These are phyloP conservation scores for Populus hybrid DNA, from an alignment of 441 rosid genomes.

Conservation along the genomic window DNA sequence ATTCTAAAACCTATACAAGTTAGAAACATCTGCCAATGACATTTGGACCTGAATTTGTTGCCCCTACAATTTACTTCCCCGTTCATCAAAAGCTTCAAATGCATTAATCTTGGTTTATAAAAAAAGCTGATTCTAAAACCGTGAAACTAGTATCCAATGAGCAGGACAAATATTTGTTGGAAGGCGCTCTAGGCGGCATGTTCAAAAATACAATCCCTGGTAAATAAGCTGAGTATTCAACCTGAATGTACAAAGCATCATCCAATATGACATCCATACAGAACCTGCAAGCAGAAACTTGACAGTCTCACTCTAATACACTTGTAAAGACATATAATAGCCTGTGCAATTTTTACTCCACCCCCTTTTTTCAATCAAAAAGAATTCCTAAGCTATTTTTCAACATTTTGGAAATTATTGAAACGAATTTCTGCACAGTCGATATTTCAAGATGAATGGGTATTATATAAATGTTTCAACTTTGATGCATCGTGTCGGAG, in stretches of 20 bases:
- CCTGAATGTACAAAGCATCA: slow-evolving; percentile 61
- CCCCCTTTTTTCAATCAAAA: background rate
- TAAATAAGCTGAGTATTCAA: slow-evolving; percentile 73
- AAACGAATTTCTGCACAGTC: background rate
- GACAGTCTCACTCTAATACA: slow-evolving; percentile 53
- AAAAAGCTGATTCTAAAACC: background rate
- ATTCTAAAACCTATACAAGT: background rate
- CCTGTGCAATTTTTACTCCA: background rate
- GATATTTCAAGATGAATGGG: background rate
- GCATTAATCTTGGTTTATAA: background rate
- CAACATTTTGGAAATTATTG: background rate
- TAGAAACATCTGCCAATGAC: no score
- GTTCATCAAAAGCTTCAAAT: background rate
- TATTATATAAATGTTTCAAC: background rate
- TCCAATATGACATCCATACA: slow-evolving; percentile 58
- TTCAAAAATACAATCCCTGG: slow-evolving; percentile 66
- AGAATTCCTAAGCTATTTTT: background rate
- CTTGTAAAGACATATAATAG: background rate
- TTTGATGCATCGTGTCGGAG: background rate
- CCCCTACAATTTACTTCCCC: background rate
- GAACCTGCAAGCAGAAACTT: slow-evolving; percentile 74
- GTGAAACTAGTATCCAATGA: slow-evolving; percentile 3
- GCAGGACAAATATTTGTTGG: slow-evolving; percentile 92
- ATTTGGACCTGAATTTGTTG: no score
- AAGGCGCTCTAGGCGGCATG: slow-evolving; percentile 98